Evolutionary conservation across 345 rosid genomes (phyloP), one percentile per base, ranked within the genome.

Genomic region (Rhodamnia argentea): DNA sequence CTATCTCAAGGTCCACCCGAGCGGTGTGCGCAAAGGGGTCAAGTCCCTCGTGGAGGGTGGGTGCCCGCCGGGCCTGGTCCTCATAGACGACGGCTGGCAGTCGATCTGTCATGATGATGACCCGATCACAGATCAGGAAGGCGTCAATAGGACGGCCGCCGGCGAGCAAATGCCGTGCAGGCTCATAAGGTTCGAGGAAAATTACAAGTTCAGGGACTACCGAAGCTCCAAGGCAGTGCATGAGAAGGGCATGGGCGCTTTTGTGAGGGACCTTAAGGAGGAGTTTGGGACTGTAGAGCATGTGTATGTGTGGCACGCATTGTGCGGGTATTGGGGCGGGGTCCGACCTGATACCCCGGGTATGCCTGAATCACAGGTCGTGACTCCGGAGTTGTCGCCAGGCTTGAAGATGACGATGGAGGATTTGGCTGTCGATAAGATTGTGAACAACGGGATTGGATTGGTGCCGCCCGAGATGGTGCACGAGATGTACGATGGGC

Each of bases 21-120:
- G 13, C 5, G 99, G 98, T 0, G 86, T 96, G 37, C 87, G 88
- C 88, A 91, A 97, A 55, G 99, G 98, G 7, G 96, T 96, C 1
- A 89, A 93, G 62, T 90, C 92, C 5, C 92, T 96, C 6, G 96
- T 91, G 24, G 95, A 94, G 2, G 99, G 96, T 4, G 99, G 99
- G 37, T 94, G 98, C 87, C 98, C 96, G 15, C 99, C 96, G 24
- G 99, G 98, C 1, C 89, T 93, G 7, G 98, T 96, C 24, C 86
- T 97, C 37, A 96, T 97, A 59, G 99, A 97, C 54, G 99, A 97
- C 32, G 99, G 98, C 23, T 96, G 99, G 99, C 98, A 97, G 70
- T 95, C 98, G 1, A 96, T 95, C 50, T 84, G 94, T 32, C 99
- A 90, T 54, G 99, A 97, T 75, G 86, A 87, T 83, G 98, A 97